These are phyloP conservation scores for Mycena rosella DNA, from an alignment of 768 basidiomycete genomes.

Conservation along the genomic window DNA sequence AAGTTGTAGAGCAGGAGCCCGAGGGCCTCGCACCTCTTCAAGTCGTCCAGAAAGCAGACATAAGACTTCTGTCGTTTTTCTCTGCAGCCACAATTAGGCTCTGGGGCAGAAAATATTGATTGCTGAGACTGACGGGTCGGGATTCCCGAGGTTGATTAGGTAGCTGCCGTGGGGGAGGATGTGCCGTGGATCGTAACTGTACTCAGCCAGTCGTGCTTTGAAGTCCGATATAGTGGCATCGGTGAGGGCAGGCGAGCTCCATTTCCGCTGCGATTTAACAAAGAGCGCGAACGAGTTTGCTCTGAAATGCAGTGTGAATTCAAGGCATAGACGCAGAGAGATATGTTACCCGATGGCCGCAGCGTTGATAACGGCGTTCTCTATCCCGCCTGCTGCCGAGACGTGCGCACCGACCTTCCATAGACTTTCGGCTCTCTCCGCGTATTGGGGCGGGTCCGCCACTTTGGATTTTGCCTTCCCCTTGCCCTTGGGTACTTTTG, in stretches of 20 bases:
- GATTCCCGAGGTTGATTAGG: conserved; percentile 87
- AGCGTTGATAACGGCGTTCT: conserved; percentile 79
- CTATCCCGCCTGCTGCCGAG: conserved; percentile 84
- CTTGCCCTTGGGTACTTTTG: conserved; percentile 1
- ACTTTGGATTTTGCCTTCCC: conserved; percentile 15
- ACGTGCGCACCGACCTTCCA: conserved; percentile 91
- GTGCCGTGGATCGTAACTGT: conserved; percentile 71
- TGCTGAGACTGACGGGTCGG: conserved; percentile 69
- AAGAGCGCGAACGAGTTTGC: conserved; percentile 90
- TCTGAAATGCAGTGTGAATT: conserved; percentile 50
- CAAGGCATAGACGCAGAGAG: background rate
- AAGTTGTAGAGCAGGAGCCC: conserved; percentile 85
- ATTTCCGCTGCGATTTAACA: conserved; percentile 87
- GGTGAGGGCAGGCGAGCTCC: conserved; percentile 74
- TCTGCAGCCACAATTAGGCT: conserved; percentile 46
- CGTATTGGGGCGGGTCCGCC: conserved; percentile 3
- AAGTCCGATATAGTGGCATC: conserved; percentile 67
- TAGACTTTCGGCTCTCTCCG: conserved; percentile 46
- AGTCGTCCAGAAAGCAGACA: conserved; percentile 86
- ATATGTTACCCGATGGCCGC: conserved; percentile 70
- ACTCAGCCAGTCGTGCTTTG: conserved; percentile 68
- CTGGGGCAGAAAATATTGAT: conserved; percentile 18
- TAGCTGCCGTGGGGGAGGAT: conserved; percentile 90
- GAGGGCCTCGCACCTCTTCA: conserved; percentile 81
- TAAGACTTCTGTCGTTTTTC: conserved; percentile 79